A percentile compares a stretch with the other conserved stretches of the same genome.
Conservation (phyloP, 306 rosid species). For the Fragaria ananassa region DNA sequence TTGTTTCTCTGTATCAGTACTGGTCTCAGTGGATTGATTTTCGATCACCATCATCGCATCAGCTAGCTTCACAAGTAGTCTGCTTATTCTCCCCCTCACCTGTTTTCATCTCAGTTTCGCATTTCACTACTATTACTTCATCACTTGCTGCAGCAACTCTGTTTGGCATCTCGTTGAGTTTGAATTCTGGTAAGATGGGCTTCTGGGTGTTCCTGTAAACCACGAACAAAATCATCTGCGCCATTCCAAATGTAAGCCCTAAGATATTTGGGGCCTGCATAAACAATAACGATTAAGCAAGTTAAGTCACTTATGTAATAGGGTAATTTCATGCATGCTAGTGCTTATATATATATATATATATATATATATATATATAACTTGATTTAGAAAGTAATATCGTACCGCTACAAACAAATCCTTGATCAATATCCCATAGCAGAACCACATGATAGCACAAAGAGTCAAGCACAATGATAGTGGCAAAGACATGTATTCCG, state of each 20-base stretch:
- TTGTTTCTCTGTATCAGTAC: no score
- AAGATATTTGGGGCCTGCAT: slow-evolving; percentile 41
- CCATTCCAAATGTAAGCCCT: slow-evolving; percentile 36
- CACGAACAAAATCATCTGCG: slow-evolving; percentile 38
- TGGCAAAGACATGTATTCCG: slow-evolving; percentile 39
- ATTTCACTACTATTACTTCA: background rate
- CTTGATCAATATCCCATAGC: slow-evolving; percentile 34
- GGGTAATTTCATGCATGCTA: background rate
- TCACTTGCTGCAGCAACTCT: background rate
- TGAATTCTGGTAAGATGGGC: slow-evolving; percentile 19
- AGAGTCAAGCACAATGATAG: slow-evolving; percentile 40
- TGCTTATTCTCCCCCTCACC: background rate
- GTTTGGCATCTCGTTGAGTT: slow-evolving; percentile 14
- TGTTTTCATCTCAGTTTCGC: background rate
- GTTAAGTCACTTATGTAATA: background rate
- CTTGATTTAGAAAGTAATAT: background rate
- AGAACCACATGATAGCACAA: slow-evolving; percentile 38
- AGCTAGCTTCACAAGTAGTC: background rate
- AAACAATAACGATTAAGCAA: background rate
- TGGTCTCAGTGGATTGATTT: no score
- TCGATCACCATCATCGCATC: background rate
- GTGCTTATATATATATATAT: background rate
- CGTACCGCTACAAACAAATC: slow-evolving; percentile 41
- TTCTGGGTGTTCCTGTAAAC: slow-evolving; percentile 27
- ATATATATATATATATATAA: no score